Evolutionary conservation across 2,329 filamentous ascomycete genomes (phyloP).

Genomic region (Beauveria pseudobassiana): DNA sequence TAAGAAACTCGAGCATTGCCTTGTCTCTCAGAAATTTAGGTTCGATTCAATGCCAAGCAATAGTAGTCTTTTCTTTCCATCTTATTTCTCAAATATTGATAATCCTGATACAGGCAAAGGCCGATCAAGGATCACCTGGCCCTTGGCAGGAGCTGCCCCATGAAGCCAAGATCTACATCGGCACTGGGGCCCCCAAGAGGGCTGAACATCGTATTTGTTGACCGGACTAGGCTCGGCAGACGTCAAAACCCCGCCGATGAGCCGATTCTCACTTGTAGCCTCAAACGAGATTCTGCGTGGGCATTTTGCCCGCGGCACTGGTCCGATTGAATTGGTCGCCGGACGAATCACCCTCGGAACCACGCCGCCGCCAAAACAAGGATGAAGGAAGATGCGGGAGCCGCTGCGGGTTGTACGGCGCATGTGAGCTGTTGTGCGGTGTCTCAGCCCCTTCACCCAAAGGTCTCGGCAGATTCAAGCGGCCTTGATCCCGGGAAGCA

Average conservation of each 20-base stretch:
- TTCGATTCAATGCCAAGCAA: not conserved
- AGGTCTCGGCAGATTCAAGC: not conserved
- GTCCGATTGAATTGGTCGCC: too few species aligned
- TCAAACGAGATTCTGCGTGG: not conserved
- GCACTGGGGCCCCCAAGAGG: not conserved
- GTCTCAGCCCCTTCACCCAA: not conserved
- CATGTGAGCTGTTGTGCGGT: not conserved
- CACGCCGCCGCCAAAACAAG: not conserved
- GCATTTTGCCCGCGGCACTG: not conserved
- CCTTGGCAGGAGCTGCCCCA: not conserved
- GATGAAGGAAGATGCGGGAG: too few species aligned
- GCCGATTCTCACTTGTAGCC: not conserved
- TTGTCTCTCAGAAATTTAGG: not conserved
- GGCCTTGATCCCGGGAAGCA: too few species aligned
- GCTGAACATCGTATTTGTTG: not conserved
- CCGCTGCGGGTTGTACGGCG: not conserved
- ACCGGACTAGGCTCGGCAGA: not conserved
- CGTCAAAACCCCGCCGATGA: not conserved
- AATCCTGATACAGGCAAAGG: not conserved
- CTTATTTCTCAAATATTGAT: not conserved
- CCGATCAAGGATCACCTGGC: not conserved
- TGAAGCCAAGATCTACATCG: not conserved
- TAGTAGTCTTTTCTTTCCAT: not conserved
- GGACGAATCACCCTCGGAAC: not conserved
- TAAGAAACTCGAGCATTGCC: too few species aligned